These are phyloP conservation scores for Peronospora farinosa DNA, from an alignment of 352 stramenopile species.

Conservation along the genomic window DNA sequence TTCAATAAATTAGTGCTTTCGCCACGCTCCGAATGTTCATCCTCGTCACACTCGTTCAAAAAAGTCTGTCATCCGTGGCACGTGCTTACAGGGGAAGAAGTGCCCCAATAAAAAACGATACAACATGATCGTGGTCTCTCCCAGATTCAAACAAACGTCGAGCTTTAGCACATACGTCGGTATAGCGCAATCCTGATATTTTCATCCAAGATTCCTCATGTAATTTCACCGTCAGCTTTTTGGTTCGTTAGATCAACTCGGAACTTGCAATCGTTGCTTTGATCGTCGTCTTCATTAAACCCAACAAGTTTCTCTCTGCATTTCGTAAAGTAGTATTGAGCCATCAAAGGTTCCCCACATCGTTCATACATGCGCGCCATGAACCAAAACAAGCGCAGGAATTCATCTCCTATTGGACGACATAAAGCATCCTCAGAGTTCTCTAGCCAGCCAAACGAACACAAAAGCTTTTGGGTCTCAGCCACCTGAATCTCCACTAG, in stretches of 20 bases:
- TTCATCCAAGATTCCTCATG: slow-evolving; percentile 37
- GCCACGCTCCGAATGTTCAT: slow-evolving; percentile 1
- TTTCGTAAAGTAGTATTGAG: slow-evolving; percentile 53
- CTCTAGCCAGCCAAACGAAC: slow-evolving; percentile 40
- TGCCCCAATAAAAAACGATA: slow-evolving; percentile 35
- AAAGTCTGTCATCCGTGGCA: slow-evolving; percentile 43
- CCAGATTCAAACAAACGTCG: slow-evolving; percentile 30
- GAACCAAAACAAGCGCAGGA: slow-evolving; percentile 53
- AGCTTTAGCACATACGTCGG: slow-evolving; percentile 51
- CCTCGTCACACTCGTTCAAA: slow-evolving; percentile 46
- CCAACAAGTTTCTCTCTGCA: slow-evolving; percentile 34
- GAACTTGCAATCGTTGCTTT: background rate
- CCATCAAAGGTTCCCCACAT: slow-evolving; percentile 32
- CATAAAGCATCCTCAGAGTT: slow-evolving; percentile 16
- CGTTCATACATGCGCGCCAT: slow-evolving; percentile 46
- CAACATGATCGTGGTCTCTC: slow-evolving; percentile 36
- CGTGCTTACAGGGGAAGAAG: slow-evolving; percentile 49
- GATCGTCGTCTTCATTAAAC: slow-evolving; percentile 2
- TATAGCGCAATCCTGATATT: slow-evolving; percentile 45
- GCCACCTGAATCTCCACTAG: slow-evolving; percentile 25
- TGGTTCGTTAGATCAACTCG: slow-evolving; percentile 45
- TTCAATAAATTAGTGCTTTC: slow-evolving; percentile 27
- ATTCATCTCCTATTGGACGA: slow-evolving; percentile 9
- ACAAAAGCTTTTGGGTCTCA: slow-evolving; percentile 33
- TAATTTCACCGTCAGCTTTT: slow-evolving; percentile 33